A percentile compares a stretch with the other conserved stretches of the same genome.
Evolutionary conservation across 108 stramenopile species (phyloP).

Genomic region (Nitzschia sp.): DNA sequence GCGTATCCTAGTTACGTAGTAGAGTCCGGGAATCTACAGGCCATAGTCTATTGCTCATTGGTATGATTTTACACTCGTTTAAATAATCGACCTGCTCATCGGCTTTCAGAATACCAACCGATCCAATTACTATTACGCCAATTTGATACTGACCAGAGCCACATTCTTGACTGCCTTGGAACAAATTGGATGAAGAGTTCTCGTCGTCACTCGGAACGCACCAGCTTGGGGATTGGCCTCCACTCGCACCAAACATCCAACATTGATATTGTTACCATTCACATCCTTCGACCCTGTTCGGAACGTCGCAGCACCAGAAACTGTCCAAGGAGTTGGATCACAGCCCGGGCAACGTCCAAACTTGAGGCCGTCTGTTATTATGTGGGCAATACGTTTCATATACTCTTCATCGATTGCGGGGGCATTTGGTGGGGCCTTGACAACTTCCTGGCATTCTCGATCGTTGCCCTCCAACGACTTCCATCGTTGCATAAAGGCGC

Average conservation of each 20-base stretch:
- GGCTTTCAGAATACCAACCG: neutral
- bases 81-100: no score
- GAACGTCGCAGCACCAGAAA: conserved; percentile 87
- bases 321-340: conserved; percentile 89
- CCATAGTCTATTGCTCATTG: no score
- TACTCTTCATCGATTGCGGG: conserved; percentile 81
- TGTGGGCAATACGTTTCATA: conserved; percentile 79
- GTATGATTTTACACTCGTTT: no score
- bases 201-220: conserved; percentile 86
- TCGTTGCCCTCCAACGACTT: conserved; percentile 88
- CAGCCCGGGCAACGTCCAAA: conserved; percentile 84
- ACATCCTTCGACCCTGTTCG: conserved; percentile 85
- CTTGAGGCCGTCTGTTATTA: conserved; percentile 86
- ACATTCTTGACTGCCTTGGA: conserved; percentile 90
- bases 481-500: conserved; percentile 91
- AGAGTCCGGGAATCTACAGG: no score
- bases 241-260: conserved; percentile 85
- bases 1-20: no score
- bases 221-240: conserved; percentile 91
- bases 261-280: conserved; percentile 90
- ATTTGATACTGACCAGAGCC: conserved; percentile 88
- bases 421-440: conserved; percentile 81
- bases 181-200: conserved; percentile 90
- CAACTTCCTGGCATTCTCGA: conserved; percentile 91
- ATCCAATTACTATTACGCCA: conserved; percentile 30